Base-by-base conservation (phyloP, 768 basidiomycete genomes). In the Mycena galericulata region DNA sequence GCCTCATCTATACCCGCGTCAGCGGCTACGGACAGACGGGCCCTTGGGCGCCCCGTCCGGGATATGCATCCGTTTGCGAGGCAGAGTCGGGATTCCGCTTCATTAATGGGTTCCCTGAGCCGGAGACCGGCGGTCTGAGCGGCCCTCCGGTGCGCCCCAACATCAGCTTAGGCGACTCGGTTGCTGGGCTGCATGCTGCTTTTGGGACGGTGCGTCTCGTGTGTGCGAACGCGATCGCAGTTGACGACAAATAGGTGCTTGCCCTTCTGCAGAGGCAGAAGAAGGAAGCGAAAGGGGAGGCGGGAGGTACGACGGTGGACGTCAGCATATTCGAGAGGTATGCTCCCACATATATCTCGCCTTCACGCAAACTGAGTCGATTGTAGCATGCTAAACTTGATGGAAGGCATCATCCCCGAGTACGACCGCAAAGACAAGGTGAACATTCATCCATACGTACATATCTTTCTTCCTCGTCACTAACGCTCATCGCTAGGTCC, bases 1-100 rank as follows among this genome's bases (percentile, higher is more conserved):
- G 89, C 58, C 86, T 98, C 64, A 94, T 98, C 73, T 96, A 94
- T 75, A 97, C 96, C 9, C 94, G 96, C 69, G 89, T 92, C 24
- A 90, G 90, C 69, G 91, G 91, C 10, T 92, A 91, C 70, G 91
- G 91, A 3, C 91, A 92, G 72, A 91, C 89, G 0, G 91, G 91
- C 2, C 90, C 91, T 24, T 92, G 90, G 91, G 84, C 89, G 0
- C 83, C 86, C 22, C 85, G 90, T 14, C 90, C 90, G 7, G 90
- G 91, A 22, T 92, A 89, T 68, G 90, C 91, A 3, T 90, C 91
- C 6, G 90, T 92, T 4, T 92, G 91, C 69, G 91, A 92, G 79
- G 91, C 90, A 0, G 90, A 92, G 67, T 89, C 90, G 3, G 90
- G 91, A 3, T 92, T 92, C 75, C 84, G 91, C 4, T 90, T 87